These are phyloP conservation scores for Penicillium sp. DNA, from an alignment of 2,329 filamentous ascomycete species.

Conservation along the genomic window DNA sequence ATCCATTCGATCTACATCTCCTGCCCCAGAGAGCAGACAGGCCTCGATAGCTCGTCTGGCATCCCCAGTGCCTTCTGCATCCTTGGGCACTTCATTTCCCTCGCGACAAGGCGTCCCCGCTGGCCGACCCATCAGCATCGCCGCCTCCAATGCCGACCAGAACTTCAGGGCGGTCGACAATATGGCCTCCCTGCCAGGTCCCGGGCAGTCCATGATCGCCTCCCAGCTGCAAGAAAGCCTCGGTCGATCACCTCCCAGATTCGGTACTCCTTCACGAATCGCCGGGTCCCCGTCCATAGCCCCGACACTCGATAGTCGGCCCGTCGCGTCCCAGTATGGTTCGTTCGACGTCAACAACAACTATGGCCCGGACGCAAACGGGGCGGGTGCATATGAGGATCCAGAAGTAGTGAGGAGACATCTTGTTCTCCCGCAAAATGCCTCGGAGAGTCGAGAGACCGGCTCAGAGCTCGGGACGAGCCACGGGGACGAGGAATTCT, in stretches of 20 bases:
- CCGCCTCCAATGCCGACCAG: conserved; percentile 54
- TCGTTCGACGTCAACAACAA: conserved; percentile 70
- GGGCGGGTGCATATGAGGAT: conserved; percentile 71
- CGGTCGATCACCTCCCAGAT: conserved; percentile 51
- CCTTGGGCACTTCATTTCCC: conserved; percentile 30
- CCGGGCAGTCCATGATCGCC: conserved; percentile 83
- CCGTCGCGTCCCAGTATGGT: conserved; percentile 74
- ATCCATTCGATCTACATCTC: conserved; percentile 32
- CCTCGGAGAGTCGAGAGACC: conserved; percentile 36
- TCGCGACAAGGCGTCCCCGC: conserved; percentile 45
- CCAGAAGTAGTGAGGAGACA: conserved; percentile 90
- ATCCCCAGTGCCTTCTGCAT: conserved; percentile 56
- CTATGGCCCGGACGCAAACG: conserved; percentile 7
- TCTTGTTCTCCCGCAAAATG: conserved; percentile 68
- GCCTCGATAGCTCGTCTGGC: conserved; percentile 57
- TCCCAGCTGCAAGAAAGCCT: conserved; percentile 78
- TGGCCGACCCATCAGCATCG: conserved; percentile 43
- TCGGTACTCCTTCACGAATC: conserved; percentile 51
- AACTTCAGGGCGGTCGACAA: conserved; percentile 62
- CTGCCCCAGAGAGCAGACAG: conserved; percentile 49
- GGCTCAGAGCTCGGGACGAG: conserved; percentile 38
- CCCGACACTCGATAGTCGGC: conserved; percentile 48
- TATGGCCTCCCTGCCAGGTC: conserved; percentile 66
- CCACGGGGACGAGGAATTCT: conserved; percentile 74
- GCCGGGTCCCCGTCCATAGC: conserved; percentile 60